These are phyloP conservation scores for Syzygium oleosum DNA, from an alignment of 345 rosid species.

Conservation along the genomic window DNA sequence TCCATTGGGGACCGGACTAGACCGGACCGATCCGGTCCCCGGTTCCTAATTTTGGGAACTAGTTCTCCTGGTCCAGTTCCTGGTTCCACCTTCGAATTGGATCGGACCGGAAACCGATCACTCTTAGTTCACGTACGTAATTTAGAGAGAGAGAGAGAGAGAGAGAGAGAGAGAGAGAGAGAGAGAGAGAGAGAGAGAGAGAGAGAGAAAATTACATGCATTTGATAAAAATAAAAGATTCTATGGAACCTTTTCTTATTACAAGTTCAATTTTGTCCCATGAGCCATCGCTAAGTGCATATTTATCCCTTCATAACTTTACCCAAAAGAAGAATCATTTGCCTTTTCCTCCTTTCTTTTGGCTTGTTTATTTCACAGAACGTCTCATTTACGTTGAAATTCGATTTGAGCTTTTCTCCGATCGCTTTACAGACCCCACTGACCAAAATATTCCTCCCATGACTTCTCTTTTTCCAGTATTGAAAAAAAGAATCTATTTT, in stretches of 20 bases:
- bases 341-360: neutral
- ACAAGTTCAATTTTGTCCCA: neutral
- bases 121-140: too few species aligned
- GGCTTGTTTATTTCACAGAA: neutral
- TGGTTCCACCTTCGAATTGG: too few species aligned
- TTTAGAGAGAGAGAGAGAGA: neutral
- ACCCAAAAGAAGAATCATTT: neutral
- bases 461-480: neutral
- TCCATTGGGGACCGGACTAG: too few species aligned
- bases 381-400: neutral
- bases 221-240: neutral
- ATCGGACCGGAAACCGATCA: too few species aligned
- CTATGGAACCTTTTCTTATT: neutral
- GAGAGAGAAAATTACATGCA: neutral
- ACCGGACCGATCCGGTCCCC: too few species aligned
- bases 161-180: neutral
- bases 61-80: too few species aligned
- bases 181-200: neutral
- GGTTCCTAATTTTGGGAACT: too few species aligned
- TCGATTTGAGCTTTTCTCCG: neutral
- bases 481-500: neutral
- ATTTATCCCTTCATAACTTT: neutral
- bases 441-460: neutral
- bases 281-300: neutral
- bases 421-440: neutral